Percentiles rank a stretch among this genome's conserved stretches.
These are phyloP conservation scores for Salicornia ramosissima DNA, from an alignment of 148 eudicot species.

Conservation along the genomic window DNA sequence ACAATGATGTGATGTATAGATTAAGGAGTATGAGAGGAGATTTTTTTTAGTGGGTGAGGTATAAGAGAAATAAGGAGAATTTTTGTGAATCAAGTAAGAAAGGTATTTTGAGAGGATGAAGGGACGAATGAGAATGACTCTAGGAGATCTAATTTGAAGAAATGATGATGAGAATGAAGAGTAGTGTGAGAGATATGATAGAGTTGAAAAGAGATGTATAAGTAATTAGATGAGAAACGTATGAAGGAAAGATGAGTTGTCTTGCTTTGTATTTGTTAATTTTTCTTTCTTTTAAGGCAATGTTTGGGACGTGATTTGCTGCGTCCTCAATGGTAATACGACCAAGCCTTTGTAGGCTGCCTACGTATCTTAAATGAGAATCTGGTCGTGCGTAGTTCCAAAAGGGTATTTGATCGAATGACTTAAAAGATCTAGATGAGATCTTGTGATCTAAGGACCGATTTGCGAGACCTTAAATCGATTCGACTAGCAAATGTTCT, in stretches of 20 bases:
- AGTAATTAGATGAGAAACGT: too few relatives aligned
- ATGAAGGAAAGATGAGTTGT: not conserved
- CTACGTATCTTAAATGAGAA: not conserved
- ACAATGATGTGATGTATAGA: too few relatives aligned
- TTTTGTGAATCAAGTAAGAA: too few relatives aligned
- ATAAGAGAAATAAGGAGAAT: too few relatives aligned
- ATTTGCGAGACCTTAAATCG: not conserved
- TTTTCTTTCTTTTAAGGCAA: not conserved
- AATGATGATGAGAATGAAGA: too few relatives aligned
- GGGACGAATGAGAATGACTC: too few relatives aligned
- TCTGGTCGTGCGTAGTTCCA: not conserved
- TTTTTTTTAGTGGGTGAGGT: too few relatives aligned
- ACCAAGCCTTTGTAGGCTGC: not conserved
- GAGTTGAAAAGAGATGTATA: not conserved
- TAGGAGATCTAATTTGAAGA: too few relatives aligned
- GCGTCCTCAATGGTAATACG: not conserved
- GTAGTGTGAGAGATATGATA: too few relatives aligned
- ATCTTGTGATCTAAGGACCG: not conserved
- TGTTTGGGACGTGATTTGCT: not conserved
- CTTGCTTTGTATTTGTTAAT: not conserved
- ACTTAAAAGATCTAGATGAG: not conserved
- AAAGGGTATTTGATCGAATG: too few relatives aligned
- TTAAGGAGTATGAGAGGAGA: too few relatives aligned
- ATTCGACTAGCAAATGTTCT: not conserved
- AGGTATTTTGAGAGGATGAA: too few relatives aligned